Evolutionary conservation across 306 rosid genomes (phyloP).

Genomic region (Sophora flavescens): DNA sequence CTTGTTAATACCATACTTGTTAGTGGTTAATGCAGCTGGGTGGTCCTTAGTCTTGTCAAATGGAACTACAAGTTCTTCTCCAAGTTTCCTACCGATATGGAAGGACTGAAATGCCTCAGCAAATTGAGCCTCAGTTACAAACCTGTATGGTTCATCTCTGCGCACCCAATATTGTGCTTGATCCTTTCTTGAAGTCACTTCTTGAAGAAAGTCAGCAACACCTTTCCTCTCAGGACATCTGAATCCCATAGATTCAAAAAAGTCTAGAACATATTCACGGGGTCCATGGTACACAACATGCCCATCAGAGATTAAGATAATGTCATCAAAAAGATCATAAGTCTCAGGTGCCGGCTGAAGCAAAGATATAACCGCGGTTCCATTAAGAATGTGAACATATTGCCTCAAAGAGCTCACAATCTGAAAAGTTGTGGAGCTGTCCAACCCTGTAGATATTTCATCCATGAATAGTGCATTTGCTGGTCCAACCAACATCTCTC

Average conservation of each 20-base stretch:
- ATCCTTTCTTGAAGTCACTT: slow-evolving; percentile 66
- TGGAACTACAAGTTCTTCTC: slow-evolving; percentile 51
- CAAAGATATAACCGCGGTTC: slow-evolving; percentile 58
- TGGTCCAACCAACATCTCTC: slow-evolving; percentile 71
- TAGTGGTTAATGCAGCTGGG: slow-evolving; percentile 56
- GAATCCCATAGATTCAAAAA: slow-evolving; percentile 61
- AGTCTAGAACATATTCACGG: slow-evolving; percentile 55
- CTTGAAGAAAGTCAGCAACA: slow-evolving; percentile 65
- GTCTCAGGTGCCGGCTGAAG: slow-evolving; percentile 69
- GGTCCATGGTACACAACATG: slow-evolving; percentile 62
- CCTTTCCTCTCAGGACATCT: slow-evolving; percentile 64
- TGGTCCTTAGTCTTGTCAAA: slow-evolving; percentile 58
- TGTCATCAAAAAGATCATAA: slow-evolving; percentile 58
- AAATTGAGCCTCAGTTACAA: slow-evolving; percentile 54
- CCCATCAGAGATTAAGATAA: slow-evolving; percentile 60
- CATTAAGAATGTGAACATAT: slow-evolving; percentile 55
- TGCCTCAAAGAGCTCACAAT: slow-evolving; percentile 58
- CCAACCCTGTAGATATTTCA: slow-evolving; percentile 66
- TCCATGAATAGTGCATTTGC: slow-evolving; percentile 65
- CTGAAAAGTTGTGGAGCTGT: slow-evolving; percentile 65
- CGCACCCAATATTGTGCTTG: slow-evolving; percentile 61
- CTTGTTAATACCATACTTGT: slow-evolving; percentile 52
- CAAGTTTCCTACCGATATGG: slow-evolving; percentile 46
- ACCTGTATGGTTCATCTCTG: slow-evolving; percentile 51
- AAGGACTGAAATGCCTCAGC: slow-evolving; percentile 57